A percentile compares a stretch with the other conserved stretches of the same genome.
Evolutionary conservation across 2,329 filamentous ascomycete species (phyloP).

Genomic region (Pestalotiopsis sp.): DNA sequence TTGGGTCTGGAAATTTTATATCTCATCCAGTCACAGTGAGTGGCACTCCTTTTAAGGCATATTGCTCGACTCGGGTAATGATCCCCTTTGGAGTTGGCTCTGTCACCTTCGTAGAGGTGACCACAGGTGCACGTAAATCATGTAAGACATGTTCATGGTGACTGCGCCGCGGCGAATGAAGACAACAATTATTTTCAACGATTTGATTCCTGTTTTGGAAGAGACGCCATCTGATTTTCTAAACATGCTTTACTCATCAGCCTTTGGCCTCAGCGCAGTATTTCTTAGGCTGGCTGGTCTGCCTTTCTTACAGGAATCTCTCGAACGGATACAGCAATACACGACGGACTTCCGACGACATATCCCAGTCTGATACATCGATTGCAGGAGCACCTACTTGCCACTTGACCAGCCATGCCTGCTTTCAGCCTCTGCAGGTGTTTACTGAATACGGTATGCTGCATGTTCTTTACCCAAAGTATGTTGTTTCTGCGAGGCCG

Average conservation of each 20-base stretch:
- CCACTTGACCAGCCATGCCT: background rate
- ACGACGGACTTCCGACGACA: background rate
- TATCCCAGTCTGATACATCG: background rate
- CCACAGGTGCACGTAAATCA: no score
- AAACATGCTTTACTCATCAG: no score
- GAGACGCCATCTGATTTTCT: no score
- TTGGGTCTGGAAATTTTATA: background rate
- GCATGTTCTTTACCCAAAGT: background rate
- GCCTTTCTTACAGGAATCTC: background rate
- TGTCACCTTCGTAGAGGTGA: background rate
- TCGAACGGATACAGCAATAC: background rate
- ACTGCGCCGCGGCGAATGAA: no score
- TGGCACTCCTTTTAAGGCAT: background rate
- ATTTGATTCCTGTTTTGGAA: no score
- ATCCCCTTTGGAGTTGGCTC: background rate
- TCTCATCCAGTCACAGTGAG: background rate
- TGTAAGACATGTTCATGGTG: no score
- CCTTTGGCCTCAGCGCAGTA: background rate
- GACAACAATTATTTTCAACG: no score
- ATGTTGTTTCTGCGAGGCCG: background rate
- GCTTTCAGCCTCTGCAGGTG: background rate
- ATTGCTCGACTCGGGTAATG: background rate
- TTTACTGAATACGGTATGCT: background rate
- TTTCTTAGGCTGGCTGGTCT: background rate
- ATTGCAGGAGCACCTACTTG: background rate